Conservation (phyloP, 2,329 filamentous ascomycete genomes). For the Talaromyces sp. region DNA sequence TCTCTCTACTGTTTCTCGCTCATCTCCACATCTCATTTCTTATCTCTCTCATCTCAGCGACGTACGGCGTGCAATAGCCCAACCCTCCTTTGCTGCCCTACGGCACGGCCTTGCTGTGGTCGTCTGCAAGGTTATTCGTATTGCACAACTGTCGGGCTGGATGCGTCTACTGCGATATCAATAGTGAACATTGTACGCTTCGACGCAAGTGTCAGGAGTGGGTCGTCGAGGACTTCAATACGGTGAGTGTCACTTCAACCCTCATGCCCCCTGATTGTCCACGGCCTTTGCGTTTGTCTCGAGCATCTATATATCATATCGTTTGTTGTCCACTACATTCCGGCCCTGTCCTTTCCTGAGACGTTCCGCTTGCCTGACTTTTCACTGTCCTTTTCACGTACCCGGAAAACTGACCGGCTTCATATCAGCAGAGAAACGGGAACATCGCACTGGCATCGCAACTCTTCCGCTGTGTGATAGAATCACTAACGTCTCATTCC, state of each 20-base stretch:
- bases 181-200: neutral
- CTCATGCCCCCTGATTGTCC: neutral
- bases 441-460: neutral
- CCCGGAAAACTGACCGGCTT: neutral
- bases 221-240: constrained; percentile 5
- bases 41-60: neutral
- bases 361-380: neutral
- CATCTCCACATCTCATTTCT: neutral
- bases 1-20: neutral
- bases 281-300: neutral
- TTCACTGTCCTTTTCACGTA: neutral
- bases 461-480: neutral
- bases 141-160: neutral
- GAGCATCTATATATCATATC: neutral
- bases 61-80: neutral
- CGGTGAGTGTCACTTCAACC: neutral
- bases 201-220: neutral
- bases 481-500: neutral
- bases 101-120: constrained; percentile 7
- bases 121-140: constrained; percentile 13
- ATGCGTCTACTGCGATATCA: constrained; percentile 1
- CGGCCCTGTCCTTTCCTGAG: neutral
- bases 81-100: neutral
- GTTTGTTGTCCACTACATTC: neutral
- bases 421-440: neutral